Evolutionary conservation across 352 stramenopile genomes (phyloP).

Genomic region (Phytophthora sp.): DNA sequence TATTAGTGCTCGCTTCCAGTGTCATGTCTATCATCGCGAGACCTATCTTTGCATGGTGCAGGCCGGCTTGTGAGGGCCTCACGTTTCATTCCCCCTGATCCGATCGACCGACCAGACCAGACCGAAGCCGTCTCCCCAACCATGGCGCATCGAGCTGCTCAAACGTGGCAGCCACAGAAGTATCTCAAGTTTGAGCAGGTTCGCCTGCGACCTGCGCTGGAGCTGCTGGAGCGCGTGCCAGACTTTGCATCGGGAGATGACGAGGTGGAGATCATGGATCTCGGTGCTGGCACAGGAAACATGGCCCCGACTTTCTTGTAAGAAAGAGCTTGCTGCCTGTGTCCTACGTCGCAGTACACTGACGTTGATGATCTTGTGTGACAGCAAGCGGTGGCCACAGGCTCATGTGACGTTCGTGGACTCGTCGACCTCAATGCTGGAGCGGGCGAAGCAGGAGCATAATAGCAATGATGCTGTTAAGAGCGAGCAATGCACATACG

Average conservation of each 20-base stretch:
- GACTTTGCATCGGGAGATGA: conserved; percentile 17
- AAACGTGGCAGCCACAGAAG: conserved; percentile 60
- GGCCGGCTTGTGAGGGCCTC: neutral
- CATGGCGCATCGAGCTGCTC: conserved; percentile 20
- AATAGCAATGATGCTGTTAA: conserved; percentile 28
- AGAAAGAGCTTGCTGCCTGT: conserved; percentile 5
- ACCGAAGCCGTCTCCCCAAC: neutral
- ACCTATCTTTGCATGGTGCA: neutral
- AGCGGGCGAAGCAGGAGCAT: conserved; percentile 51
- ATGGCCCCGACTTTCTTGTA: conserved; percentile 72
- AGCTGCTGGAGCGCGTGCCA: conserved; percentile 58
- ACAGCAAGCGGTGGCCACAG: conserved; percentile 56
- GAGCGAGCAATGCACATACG: conserved; percentile 41
- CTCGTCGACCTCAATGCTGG: conserved; percentile 66
- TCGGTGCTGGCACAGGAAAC: conserved; percentile 74
- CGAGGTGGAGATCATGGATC: conserved; percentile 54
- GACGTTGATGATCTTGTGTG: neutral
- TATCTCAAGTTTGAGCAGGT: conserved; percentile 72
- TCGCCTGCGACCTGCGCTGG: conserved; percentile 64
- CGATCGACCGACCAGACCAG: neutral
- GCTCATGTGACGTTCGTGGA: conserved; percentile 67
- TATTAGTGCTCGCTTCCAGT: neutral
- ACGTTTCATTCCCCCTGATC: neutral
- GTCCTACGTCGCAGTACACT: too few relatives aligned
- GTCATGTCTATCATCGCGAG: neutral